Conservation (phyloP, 1,139 yeast species). For the Arxiozyma bovina region DNA sequence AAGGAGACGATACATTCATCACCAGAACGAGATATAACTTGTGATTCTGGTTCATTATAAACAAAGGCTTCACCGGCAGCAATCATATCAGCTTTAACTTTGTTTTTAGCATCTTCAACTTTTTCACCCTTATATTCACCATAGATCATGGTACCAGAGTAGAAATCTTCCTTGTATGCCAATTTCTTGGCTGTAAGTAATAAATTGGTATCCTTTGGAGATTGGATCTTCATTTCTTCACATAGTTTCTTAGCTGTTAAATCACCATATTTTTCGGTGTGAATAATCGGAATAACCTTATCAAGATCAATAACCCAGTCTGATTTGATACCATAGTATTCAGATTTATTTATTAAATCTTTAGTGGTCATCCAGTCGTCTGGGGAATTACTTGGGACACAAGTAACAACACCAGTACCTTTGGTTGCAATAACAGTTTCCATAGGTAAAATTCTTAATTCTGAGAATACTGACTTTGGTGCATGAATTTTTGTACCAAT, state of each 20-base stretch:
- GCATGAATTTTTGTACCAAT: slow-evolving; percentile 84
- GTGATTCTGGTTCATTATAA: slow-evolving; percentile 89
- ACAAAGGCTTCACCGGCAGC: slow-evolving; percentile 74
- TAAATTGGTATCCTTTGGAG: slow-evolving; percentile 85
- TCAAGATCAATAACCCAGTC: slow-evolving; percentile 71
- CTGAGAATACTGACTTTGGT: slow-evolving; percentile 64
- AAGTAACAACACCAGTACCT: slow-evolving; percentile 98
- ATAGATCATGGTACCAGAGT: slow-evolving; percentile 70
- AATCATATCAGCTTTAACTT: slow-evolving; percentile 74
- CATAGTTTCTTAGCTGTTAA: slow-evolving; percentile 79
- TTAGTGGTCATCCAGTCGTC: slow-evolving; percentile 85
- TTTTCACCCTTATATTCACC: slow-evolving; percentile 85
- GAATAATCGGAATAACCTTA: slow-evolving; percentile 65
- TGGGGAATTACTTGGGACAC: slow-evolving; percentile 97
- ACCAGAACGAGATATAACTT: slow-evolving; percentile 88
- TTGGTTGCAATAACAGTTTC: slow-evolving; percentile 89
- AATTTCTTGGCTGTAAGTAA: slow-evolving; percentile 88
- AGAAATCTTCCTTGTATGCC: slow-evolving; percentile 95
- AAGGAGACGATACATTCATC: slow-evolving; percentile 94
- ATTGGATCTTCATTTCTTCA: slow-evolving; percentile 80
- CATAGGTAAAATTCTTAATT: slow-evolving; percentile 89
- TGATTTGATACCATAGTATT: slow-evolving; percentile 73
- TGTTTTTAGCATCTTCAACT: slow-evolving; percentile 85
- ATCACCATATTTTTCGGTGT: slow-evolving; percentile 81
- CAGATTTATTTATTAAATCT: slow-evolving; percentile 84